phyloP scores from a whole-genome alignment of 2,329 filamentous ascomycete species.

The Aciculosporium take region DNA sequence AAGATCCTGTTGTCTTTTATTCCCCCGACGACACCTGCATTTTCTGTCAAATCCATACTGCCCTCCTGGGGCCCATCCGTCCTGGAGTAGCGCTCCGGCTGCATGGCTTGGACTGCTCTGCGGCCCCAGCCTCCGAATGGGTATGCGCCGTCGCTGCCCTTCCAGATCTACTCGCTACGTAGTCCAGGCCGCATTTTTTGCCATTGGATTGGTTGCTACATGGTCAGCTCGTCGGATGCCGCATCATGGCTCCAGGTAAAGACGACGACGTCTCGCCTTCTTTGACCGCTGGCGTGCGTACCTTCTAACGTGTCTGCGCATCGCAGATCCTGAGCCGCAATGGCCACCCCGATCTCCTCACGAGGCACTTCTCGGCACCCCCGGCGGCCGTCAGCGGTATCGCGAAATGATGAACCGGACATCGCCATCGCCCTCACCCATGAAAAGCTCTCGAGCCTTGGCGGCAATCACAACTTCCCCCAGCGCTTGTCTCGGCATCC shows the following conservation, averaged over 20 bases:
- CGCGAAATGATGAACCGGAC: constrained; percentile 51
- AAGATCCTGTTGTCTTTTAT: background rate
- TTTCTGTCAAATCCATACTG: background rate
- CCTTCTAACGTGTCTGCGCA: constrained; percentile 1
- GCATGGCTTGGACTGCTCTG: constrained; percentile 3
- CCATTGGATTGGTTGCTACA: background rate
- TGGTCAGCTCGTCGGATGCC: background rate
- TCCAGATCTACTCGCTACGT: background rate
- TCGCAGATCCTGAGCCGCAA: constrained; percentile 32
- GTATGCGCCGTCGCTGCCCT: constrained; percentile 7
- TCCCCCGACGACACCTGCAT: background rate
- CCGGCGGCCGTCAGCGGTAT: constrained; percentile 64
- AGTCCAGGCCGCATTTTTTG: background rate
- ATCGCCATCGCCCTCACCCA: constrained; percentile 55
- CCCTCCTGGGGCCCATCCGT: background rate
- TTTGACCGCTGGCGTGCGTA: background rate
- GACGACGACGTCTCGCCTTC: background rate
- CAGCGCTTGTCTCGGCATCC: constrained; percentile 19
- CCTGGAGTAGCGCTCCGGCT: constrained; percentile 3
- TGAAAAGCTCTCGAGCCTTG: constrained; percentile 12
- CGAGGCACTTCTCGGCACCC: constrained; percentile 52
- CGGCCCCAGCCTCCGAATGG: constrained; percentile 6
- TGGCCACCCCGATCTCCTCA: constrained; percentile 56
- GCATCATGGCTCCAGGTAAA: constrained; percentile 9
- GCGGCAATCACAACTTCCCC: constrained; percentile 6